phyloP scores from a whole-genome alignment of 768 basidiomycete species.

The Collybiopsis confluens region DNA sequence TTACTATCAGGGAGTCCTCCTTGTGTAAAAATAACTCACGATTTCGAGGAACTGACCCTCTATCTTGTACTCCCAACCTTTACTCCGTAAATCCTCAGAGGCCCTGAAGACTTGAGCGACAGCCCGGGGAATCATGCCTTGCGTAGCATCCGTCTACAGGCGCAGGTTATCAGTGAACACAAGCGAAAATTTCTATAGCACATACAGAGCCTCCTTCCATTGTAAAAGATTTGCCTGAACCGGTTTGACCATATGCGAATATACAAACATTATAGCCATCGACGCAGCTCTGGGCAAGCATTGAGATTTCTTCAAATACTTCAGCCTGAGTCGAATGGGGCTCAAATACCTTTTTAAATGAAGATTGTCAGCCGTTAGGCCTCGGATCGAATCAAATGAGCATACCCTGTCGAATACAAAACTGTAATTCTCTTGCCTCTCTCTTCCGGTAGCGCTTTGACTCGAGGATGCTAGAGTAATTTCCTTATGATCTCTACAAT shows the following conservation, averaged over 20 bases:
- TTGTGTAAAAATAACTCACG: conserved; percentile 46
- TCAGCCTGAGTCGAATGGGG: conserved; percentile 74
- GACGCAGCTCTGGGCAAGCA: conserved; percentile 85
- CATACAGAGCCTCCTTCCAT: conserved; percentile 89
- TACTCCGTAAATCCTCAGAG: conserved; percentile 65
- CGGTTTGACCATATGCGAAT: conserved; percentile 95
- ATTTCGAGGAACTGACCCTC: conserved; percentile 97
- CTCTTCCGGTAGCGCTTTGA: conserved; percentile 79
- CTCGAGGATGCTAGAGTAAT: conserved; percentile 66
- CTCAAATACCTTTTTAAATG: conserved; percentile 77
- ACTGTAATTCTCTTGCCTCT: conserved; percentile 72
- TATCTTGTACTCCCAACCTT: conserved; percentile 88
- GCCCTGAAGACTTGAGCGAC: conserved; percentile 86
- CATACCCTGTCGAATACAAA: conserved; percentile 83
- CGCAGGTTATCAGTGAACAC: neutral
- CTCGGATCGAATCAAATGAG: conserved; percentile 12
- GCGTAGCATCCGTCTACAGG: conserved; percentile 53
- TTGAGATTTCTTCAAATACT: conserved; percentile 90
- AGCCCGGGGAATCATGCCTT: conserved; percentile 92
- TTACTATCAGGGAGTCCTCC: too few species aligned
- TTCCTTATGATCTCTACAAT: conserved; percentile 71
- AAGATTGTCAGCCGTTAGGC: conserved; percentile 1
- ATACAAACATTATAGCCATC: conserved; percentile 96
- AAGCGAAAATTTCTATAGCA: conserved; percentile 9
- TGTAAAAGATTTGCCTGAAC: conserved; percentile 84